These are phyloP conservation scores for Pelargonium cotyledonis DNA, from an alignment of 441 rosid genomes.

Conservation along the genomic window DNA sequence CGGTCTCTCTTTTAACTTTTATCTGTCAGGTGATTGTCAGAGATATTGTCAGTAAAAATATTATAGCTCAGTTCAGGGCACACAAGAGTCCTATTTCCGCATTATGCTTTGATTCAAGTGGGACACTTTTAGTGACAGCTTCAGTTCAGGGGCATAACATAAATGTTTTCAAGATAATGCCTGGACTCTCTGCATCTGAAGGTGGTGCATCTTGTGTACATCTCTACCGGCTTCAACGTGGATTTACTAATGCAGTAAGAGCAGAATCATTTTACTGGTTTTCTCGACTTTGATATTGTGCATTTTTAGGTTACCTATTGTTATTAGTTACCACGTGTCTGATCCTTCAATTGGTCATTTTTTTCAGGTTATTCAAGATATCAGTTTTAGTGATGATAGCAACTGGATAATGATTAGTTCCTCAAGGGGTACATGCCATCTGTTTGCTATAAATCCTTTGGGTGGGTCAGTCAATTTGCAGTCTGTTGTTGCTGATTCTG, in stretches of 20 bases:
- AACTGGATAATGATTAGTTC: conserved; percentile 83
- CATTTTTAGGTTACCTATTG: no score
- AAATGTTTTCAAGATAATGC: conserved; percentile 76
- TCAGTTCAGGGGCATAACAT: conserved; percentile 89
- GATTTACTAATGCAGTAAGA: conserved; percentile 89
- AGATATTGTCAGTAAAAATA: conserved; percentile 58
- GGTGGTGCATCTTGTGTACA: conserved; percentile 48
- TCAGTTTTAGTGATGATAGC: conserved; percentile 82
- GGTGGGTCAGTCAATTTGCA: conserved; percentile 44
- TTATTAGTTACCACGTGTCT: neutral
- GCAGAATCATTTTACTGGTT: conserved; percentile 11
- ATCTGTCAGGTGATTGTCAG: conserved; percentile 70
- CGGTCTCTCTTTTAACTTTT: neutral
- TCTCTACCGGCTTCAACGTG: conserved; percentile 87
- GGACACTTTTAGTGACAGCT: conserved; percentile 81
- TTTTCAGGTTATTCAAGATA: conserved; percentile 84
- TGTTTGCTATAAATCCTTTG: conserved; percentile 72
- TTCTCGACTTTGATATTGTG: conserved; percentile 8
- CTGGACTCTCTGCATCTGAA: conserved; percentile 36
- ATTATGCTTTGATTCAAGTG: conserved; percentile 83
- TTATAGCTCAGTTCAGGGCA: conserved; percentile 82
- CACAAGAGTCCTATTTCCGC: conserved; percentile 90
- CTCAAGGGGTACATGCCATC: conserved; percentile 87
- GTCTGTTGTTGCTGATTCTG: conserved; percentile 27
- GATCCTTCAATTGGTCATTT: neutral